These are phyloP conservation scores for Amanita thiersii DNA, from an alignment of 768 basidiomycete genomes.

Conservation along the genomic window DNA sequence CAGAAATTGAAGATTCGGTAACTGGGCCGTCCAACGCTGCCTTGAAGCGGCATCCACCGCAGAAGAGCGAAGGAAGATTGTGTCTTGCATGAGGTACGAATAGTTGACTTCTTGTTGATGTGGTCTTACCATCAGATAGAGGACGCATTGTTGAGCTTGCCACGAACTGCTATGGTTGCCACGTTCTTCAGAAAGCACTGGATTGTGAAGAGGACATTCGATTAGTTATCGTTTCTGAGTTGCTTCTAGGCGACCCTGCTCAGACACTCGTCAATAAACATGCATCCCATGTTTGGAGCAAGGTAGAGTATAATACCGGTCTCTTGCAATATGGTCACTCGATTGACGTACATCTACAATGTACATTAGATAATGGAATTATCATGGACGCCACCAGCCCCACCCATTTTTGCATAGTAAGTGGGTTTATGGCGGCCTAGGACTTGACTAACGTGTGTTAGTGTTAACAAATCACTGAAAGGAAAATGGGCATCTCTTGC, in stretches of 20 bases:
- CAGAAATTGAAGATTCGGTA: slow-evolving; percentile 68
- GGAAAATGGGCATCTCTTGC: slow-evolving; percentile 87
- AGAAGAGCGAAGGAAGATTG: slow-evolving; percentile 75
- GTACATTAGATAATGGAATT: slow-evolving; percentile 74
- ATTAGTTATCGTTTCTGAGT: slow-evolving; percentile 75
- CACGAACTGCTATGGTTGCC: slow-evolving; percentile 85
- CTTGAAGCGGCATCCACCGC: slow-evolving; percentile 69
- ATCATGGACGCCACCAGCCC: slow-evolving; percentile 79
- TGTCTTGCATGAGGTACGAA: slow-evolving; percentile 74
- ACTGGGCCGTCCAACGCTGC: slow-evolving; percentile 88
- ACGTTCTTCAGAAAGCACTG: slow-evolving; percentile 83
- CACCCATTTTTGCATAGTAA: slow-evolving; percentile 83
- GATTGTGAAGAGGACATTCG: slow-evolving; percentile 88
- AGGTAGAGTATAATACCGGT: slow-evolving; percentile 32
- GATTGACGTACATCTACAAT: slow-evolving; percentile 8
- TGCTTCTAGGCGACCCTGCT: slow-evolving; percentile 77
- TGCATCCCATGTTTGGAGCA: slow-evolving; percentile 89
- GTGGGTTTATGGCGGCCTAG: slow-evolving; percentile 18
- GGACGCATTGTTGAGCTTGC: slow-evolving; percentile 82
- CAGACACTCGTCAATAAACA: slow-evolving; percentile 87
- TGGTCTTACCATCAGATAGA: slow-evolving; percentile 24
- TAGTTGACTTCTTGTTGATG: not conserved
- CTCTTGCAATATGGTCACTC: slow-evolving; percentile 1
- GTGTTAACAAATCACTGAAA: slow-evolving; percentile 81
- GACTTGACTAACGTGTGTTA: slow-evolving; percentile 18